Conservation (phyloP, 305 asterid genomes). For the Withania somnifera region DNA sequence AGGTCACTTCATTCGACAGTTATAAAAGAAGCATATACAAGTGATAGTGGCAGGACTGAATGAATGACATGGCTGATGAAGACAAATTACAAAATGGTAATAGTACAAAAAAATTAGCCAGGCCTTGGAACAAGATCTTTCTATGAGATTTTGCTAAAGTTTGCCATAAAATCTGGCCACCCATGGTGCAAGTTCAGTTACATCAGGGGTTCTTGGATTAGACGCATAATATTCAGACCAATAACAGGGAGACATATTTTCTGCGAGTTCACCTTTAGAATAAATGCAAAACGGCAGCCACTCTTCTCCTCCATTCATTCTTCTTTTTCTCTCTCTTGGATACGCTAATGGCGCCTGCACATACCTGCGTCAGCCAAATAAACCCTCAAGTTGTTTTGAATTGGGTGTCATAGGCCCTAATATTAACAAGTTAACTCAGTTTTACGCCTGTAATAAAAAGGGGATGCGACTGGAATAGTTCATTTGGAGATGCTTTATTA, state of each 20-base stretch:
- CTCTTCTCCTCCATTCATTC: slow-evolving; percentile 75
- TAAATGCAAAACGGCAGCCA: slow-evolving; percentile 74
- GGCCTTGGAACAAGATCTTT: not conserved
- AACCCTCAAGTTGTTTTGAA: not conserved
- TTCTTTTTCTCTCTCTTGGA: slow-evolving; percentile 61
- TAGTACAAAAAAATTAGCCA: not conserved
- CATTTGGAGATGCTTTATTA: not conserved
- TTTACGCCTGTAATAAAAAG: not conserved
- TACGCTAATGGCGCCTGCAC: slow-evolving; percentile 83
- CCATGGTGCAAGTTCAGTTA: slow-evolving; percentile 77
- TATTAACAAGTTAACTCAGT: not conserved
- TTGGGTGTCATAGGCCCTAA: not conserved
- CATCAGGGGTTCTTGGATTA: slow-evolving; percentile 55
- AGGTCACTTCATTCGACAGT: not conserved
- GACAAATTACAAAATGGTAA: not conserved
- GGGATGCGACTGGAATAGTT: not conserved
- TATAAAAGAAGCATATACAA: not conserved
- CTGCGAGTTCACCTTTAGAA: slow-evolving; percentile 31
- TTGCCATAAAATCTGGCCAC: slow-evolving; percentile 47
- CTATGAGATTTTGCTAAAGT: not conserved
- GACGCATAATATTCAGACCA: slow-evolving; percentile 70
- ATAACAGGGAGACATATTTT: slow-evolving; percentile 42
- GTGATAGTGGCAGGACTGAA: not conserved
- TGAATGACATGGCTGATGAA: not conserved
- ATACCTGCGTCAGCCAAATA: slow-evolving; percentile 35